phyloP scores from a whole-genome alignment of 2,329 filamentous ascomycete species.

The Alternaria novae-zelandiae region DNA sequence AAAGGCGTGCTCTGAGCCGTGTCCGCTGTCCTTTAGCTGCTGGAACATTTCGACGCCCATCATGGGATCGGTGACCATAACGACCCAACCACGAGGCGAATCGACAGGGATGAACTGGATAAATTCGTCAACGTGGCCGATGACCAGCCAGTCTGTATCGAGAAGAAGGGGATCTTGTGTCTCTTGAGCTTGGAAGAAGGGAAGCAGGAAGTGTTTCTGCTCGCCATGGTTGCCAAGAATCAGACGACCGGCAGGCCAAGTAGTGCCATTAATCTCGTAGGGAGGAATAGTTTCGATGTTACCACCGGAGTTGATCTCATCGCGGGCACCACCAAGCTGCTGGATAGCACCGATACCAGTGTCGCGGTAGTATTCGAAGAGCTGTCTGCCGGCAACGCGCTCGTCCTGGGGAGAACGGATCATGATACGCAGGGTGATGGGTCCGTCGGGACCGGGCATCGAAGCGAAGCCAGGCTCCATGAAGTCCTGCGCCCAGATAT shows the following conservation, averaged over 20 bases:
- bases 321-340: slow-evolving; percentile 14
- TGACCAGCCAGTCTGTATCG: slow-evolving; percentile 41
- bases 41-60: neutral
- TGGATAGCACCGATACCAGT: slow-evolving; percentile 45
- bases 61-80: neutral
- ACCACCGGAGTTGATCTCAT: slow-evolving; percentile 33
- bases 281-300: slow-evolving; percentile 53
- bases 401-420: slow-evolving; percentile 32
- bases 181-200: slow-evolving; percentile 45
- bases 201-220: slow-evolving; percentile 26
- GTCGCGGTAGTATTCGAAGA: slow-evolving; percentile 43
- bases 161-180: slow-evolving; percentile 46
- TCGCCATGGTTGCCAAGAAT: slow-evolving; percentile 23
- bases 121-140: slow-evolving; percentile 48
- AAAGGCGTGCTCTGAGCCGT: neutral
- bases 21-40: neutral
- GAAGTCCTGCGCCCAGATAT: slow-evolving; percentile 52
- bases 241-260: slow-evolving; percentile 28
- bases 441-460: slow-evolving; percentile 48
- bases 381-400: slow-evolving; percentile 37
- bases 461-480: slow-evolving; percentile 50
- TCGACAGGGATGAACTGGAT: slow-evolving; percentile 40
- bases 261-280: slow-evolving; percentile 15
- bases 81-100: neutral
- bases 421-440: slow-evolving; percentile 44